phyloP scores from a whole-genome alignment of 1,139 yeast genomes.

The Trichomonascaceae sp. region DNA sequence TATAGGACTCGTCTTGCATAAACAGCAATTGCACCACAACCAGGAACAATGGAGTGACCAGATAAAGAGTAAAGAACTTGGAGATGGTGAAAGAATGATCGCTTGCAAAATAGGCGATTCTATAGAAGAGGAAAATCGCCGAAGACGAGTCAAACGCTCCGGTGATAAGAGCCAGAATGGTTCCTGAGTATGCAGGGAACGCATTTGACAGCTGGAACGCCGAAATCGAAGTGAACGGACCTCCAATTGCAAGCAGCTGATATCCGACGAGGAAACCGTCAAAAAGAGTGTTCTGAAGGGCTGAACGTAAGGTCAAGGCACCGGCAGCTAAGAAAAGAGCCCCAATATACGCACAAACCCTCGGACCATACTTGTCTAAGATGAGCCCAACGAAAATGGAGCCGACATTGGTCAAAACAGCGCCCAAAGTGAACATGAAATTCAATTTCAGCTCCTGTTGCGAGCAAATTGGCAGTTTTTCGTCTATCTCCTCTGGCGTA shows the following conservation, averaged over 20 bases:
- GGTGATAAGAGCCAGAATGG: constrained; percentile 62
- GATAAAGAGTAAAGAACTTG: constrained; percentile 58
- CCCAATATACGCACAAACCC: constrained; percentile 72
- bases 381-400: constrained; percentile 78
- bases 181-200: constrained; percentile 66
- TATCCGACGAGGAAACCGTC: constrained; percentile 66
- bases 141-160: constrained; percentile 78
- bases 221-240: constrained; percentile 79
- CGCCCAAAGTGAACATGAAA: constrained; percentile 76
- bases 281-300: constrained; percentile 31
- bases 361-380: constrained; percentile 74
- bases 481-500: constrained; percentile 25
- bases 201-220: constrained; percentile 70
- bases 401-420: constrained; percentile 78
- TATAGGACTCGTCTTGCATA: constrained; percentile 76
- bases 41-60: constrained; percentile 69
- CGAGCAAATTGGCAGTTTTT: constrained; percentile 41
- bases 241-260: constrained; percentile 64
- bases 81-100: constrained; percentile 33
- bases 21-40: constrained; percentile 62
- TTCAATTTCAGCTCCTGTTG: constrained; percentile 78
- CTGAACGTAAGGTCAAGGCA: constrained; percentile 41
- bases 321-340: constrained; percentile 51
- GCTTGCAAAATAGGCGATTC: constrained; percentile 51
- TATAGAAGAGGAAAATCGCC: constrained; percentile 62